These are phyloP conservation scores for Penicillium sp. DNA, from an alignment of 2,329 filamentous ascomycete species.

Conservation along the genomic window DNA sequence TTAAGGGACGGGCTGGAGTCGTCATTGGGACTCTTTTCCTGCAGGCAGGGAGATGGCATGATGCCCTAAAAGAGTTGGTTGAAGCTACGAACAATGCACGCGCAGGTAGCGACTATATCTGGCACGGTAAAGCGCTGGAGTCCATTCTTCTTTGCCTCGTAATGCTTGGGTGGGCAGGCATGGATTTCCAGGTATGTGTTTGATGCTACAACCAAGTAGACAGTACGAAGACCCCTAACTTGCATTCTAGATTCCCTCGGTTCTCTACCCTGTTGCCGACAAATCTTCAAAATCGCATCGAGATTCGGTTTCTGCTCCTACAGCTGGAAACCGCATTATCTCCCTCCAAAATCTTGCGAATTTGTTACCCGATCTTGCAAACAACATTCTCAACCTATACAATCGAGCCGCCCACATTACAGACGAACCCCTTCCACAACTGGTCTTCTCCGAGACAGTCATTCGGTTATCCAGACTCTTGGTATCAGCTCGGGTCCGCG, in stretches of 20 bases:
- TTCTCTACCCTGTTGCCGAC: constrained; percentile 53
- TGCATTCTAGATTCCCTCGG: constrained; percentile 49
- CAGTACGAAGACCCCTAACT: neutral
- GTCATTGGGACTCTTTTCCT: constrained; percentile 84
- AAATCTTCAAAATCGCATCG: constrained; percentile 48
- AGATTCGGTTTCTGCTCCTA: constrained; percentile 38
- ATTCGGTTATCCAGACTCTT: constrained; percentile 57
- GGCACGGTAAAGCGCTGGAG: constrained; percentile 94
- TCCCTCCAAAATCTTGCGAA: constrained; percentile 52
- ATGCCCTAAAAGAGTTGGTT: constrained; percentile 78
- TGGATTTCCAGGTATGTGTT: constrained; percentile 65
- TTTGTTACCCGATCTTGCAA: constrained; percentile 57
- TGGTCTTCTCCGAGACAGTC: constrained; percentile 58
- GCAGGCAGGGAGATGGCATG: constrained; percentile 84
- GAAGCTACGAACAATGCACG: constrained; percentile 78
- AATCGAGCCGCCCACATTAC: constrained; percentile 53
- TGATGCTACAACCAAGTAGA: neutral
- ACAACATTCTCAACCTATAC: constrained; percentile 59
- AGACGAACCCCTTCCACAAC: constrained; percentile 53
- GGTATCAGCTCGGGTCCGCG: constrained; percentile 51
- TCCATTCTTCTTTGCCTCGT: constrained; percentile 79
- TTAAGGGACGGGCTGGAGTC: constrained; percentile 75
- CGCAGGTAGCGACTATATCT: constrained; percentile 85
- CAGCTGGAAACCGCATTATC: constrained; percentile 48
- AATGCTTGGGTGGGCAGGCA: constrained; percentile 77